A percentile compares a stretch with the other conserved stretches of the same genome.
Evolutionary conservation across 2,329 filamentous ascomycete species (phyloP).

Genomic region (Dactylellina parvicollis): DNA sequence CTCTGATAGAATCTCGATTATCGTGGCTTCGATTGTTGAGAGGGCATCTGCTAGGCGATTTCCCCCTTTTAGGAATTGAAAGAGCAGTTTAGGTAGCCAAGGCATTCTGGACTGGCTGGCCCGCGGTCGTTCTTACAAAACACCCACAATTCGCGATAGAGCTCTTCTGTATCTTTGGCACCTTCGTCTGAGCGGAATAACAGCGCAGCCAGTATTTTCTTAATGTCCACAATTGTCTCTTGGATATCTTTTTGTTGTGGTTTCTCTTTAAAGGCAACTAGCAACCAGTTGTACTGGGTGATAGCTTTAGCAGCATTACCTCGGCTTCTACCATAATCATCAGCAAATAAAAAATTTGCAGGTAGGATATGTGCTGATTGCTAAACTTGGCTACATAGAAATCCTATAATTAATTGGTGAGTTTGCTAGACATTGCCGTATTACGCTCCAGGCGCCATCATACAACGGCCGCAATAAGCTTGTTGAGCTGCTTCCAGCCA

Average conservation of each 20-base stretch:
- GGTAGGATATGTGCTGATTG: background rate
- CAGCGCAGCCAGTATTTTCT: background rate
- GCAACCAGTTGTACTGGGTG: background rate
- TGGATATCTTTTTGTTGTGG: background rate
- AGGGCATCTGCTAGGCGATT: background rate
- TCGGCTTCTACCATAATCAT: slow-evolving; percentile 1
- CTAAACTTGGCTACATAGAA: background rate
- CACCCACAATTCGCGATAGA: slow-evolving; percentile 1
- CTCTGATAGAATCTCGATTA: slow-evolving; percentile 2
- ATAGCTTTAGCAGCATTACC: background rate
- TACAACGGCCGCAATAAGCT: too few species aligned
- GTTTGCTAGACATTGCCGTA: too few species aligned
- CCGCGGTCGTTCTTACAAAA: background rate
- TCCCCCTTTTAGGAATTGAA: background rate
- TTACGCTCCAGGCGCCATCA: too few species aligned
- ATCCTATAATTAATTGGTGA: background rate
- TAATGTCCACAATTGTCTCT: background rate
- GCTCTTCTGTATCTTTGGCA: background rate
- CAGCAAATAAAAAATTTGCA: background rate
- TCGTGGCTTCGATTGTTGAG: background rate
- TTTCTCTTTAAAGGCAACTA: background rate
- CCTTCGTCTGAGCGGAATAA: background rate
- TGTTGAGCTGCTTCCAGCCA: too few species aligned
- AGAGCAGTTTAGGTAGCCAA: background rate
- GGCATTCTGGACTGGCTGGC: background rate